These are phyloP conservation scores for Protomyces inouyei DNA, from an alignment of 1,139 yeast genomes.

Conservation along the genomic window DNA sequence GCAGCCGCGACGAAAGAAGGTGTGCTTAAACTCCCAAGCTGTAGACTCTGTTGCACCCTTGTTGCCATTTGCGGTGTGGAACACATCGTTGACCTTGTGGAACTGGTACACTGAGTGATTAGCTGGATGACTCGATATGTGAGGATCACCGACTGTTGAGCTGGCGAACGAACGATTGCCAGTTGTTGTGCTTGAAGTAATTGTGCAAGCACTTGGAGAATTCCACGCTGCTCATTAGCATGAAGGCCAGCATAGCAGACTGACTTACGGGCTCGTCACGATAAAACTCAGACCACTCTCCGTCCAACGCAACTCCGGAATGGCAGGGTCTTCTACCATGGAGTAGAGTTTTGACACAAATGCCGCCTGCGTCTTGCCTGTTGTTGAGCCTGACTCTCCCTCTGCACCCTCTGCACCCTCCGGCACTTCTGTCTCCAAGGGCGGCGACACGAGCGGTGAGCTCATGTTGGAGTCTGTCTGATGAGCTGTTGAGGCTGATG, in stretches of 20 bases:
- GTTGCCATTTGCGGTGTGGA: slow-evolving; percentile 46
- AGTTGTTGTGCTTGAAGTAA: slow-evolving; percentile 73
- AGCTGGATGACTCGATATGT: too few relatives aligned
- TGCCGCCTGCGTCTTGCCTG: slow-evolving; percentile 17
- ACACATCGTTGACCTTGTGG: slow-evolving; percentile 45
- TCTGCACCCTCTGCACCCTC: not conserved
- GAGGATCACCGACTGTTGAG: slow-evolving; percentile 45
- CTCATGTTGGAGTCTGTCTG: not conserved
- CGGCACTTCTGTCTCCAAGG: not conserved
- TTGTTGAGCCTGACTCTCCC: not conserved
- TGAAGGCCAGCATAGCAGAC: not conserved
- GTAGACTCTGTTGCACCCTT: slow-evolving; percentile 34
- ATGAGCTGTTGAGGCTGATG: too few relatives aligned
- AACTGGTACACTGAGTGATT: slow-evolving; percentile 55
- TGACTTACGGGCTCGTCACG: slow-evolving; percentile 40
- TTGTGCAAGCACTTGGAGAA: slow-evolving; percentile 56
- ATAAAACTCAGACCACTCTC: slow-evolving; percentile 48
- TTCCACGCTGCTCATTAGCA: slow-evolving; percentile 37
- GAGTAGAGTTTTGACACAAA: slow-evolving; percentile 24
- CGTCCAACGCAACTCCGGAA: slow-evolving; percentile 70
- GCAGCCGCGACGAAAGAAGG: slow-evolving; percentile 72
- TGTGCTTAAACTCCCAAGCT: slow-evolving; percentile 85
- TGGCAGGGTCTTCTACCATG: slow-evolving; percentile 54
- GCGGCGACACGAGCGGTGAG: not conserved
- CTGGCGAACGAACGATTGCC: slow-evolving; percentile 67